Evolutionary conservation across 2,329 filamentous ascomycete species (phyloP).

Genomic region (Fusarium equiseti): DNA sequence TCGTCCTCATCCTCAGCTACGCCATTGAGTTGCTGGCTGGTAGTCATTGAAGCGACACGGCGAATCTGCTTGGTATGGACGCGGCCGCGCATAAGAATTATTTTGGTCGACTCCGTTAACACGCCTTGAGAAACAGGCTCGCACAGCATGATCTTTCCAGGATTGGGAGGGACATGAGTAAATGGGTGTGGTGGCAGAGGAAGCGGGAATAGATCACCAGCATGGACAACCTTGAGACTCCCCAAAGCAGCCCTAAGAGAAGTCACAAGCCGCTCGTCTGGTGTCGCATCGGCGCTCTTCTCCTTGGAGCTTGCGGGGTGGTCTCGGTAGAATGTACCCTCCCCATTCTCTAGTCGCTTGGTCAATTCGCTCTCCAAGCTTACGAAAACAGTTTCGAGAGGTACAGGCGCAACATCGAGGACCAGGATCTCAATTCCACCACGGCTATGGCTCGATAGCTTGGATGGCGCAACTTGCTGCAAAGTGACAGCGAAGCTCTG

Average conservation of each 20-base stretch:
- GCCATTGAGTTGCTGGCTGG: slow-evolving; percentile 63
- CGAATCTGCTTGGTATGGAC: slow-evolving; percentile 66
- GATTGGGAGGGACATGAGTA: slow-evolving; percentile 85
- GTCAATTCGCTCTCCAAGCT: slow-evolving; percentile 85
- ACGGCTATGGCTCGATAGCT: slow-evolving; percentile 77
- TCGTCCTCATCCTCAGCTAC: slow-evolving; percentile 77
- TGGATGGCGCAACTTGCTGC: slow-evolving; percentile 80
- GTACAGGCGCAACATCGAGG: slow-evolving; percentile 82
- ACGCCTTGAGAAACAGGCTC: slow-evolving; percentile 94
- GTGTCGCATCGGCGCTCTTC: slow-evolving; percentile 53
- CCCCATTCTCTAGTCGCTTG: slow-evolving; percentile 82
- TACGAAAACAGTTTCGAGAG: slow-evolving; percentile 88
- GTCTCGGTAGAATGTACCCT: slow-evolving; percentile 82
- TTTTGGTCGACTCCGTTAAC: slow-evolving; percentile 80
- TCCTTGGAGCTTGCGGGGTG: slow-evolving; percentile 60
- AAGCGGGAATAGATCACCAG: slow-evolving; percentile 82
- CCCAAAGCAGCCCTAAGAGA: slow-evolving; percentile 81
- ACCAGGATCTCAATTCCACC: slow-evolving; percentile 86
- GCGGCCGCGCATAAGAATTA: slow-evolving; percentile 79
- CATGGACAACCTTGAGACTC: slow-evolving; percentile 81
- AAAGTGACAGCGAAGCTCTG: slow-evolving; percentile 83
- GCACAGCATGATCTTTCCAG: slow-evolving; percentile 90
- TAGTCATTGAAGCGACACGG: slow-evolving; percentile 60
- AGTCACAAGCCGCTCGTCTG: slow-evolving; percentile 70
- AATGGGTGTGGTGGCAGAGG: slow-evolving; percentile 87